Evolutionary conservation across 2,329 filamentous ascomycete species (phyloP), one percentile per base, ranked within the genome.

Genomic region (Trichoderma citrinoviride): DNA sequence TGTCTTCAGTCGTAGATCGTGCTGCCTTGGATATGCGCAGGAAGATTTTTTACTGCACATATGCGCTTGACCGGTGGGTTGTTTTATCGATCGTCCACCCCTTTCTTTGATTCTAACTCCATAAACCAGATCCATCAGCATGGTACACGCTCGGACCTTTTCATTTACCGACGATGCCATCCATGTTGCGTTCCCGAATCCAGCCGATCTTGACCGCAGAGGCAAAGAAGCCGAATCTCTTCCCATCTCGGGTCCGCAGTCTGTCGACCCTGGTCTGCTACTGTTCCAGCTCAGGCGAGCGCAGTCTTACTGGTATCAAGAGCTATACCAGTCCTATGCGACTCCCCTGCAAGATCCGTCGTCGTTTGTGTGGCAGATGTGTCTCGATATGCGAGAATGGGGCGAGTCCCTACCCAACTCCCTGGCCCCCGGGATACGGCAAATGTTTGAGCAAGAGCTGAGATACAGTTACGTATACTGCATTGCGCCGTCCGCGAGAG

Each of bases 401-500:
- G 89, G 88, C 66, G 86, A 92, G 41, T 85, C 85, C n/a, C 84
- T 96, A 14, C 90, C 92, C 0, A 78, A 82, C 43, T 84, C 83
- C 2, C 83, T 91, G 0, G 84, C 90, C 0, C 79, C 83, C 0
- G 83, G 85, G 27, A 88, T 93, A 68, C 85, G 88, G 44, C 85
- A 90, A 54, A 86, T 93, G 68, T 96, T 97, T 72, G 90, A 95
- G 68, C 85, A 97, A 17, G 95, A 99, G 74, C 78, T 96, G 47
- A 85, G 94, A 53, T 98, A 97, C 79, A 96, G 92, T 73, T 95
- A 92, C 71, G 90, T 97, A 25, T 92, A 97, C 75, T 91, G 94
- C 65, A 84, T 97, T 7, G 92, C 92, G 0, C 92, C 93, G 0
- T 93, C 90, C 41, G 86, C 88, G 1, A 84, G 90, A 52, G 87